phyloP scores from a whole-genome alignment of 805 yeast genomes.

The Hanseniaspora taiwanica region DNA sequence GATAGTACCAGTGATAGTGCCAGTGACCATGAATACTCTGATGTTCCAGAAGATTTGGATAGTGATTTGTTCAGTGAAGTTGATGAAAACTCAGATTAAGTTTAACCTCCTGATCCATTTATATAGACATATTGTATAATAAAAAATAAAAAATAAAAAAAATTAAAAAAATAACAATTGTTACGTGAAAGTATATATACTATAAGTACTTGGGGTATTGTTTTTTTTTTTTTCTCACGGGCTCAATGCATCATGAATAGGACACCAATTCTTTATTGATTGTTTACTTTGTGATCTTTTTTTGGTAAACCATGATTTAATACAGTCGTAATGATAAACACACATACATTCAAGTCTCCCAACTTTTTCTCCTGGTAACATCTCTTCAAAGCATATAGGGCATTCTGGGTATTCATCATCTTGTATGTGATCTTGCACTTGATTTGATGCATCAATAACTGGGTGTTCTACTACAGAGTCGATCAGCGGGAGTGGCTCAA shows the following conservation, averaged over 20 bases:
- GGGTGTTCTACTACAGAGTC: constrained; percentile 2
- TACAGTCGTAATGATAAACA: constrained; percentile 84
- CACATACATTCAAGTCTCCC: constrained; percentile 91
- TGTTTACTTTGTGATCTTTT: constrained; percentile 24
- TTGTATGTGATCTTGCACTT: constrained; percentile 11
- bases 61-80: constrained; percentile 35
- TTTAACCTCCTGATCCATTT: no score
- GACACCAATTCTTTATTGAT: constrained; percentile 35
- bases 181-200: no score
- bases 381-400: constrained; percentile 85
- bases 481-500: no score
- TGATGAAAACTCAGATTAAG: constrained; percentile 18
- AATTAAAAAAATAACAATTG: no score
- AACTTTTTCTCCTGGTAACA: constrained; percentile 73
- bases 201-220: no score
- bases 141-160: constrained; percentile 8
- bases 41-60: constrained; percentile 32
- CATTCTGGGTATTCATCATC: constrained; percentile 55
- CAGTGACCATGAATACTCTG: constrained; percentile 25
- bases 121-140: no score
- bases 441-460: background rate
- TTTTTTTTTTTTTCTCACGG: background rate
- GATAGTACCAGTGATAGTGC: constrained; percentile 24
- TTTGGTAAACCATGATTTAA: constrained; percentile 78
- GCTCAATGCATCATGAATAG: constrained; percentile 29